Evolutionary conservation across 345 rosid species (phyloP).

Genomic region (Microcos paniculata): DNA sequence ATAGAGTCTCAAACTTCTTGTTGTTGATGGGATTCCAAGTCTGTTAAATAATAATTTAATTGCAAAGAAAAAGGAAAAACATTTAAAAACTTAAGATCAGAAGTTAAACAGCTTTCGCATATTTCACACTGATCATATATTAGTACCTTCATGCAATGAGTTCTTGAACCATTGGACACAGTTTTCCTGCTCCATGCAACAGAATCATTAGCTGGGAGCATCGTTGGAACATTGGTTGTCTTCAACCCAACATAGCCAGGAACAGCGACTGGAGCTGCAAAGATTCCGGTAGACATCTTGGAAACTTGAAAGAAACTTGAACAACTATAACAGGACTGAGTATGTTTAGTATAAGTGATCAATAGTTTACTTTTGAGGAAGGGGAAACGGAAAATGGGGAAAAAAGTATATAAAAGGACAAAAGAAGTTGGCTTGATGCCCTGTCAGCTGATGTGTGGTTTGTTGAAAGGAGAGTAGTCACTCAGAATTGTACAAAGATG

Average conservation of each 20-base stretch:
- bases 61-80: not conserved
- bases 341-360: not conserved
- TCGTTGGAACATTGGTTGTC: conserved; percentile 24
- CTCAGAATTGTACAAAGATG: not conserved
- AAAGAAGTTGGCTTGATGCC: conserved; percentile 18
- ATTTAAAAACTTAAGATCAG: not conserved
- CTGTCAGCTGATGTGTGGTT: conserved; percentile 30
- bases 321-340: not conserved
- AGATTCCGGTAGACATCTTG: conserved; percentile 48
- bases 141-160: conserved; percentile 61
- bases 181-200: conserved; percentile 44
- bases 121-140: not conserved
- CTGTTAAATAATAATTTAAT: conserved; percentile 26
- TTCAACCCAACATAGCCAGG: conserved; percentile 37
- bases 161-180: conserved; percentile 55
- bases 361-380: not conserved
- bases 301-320: not conserved
- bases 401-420: conserved; percentile 20
- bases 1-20: conserved; percentile 56
- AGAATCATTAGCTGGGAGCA: conserved; percentile 32
- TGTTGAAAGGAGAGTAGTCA: conserved; percentile 8
- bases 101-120: not conserved
- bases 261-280: conserved; percentile 33
- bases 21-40: conserved; percentile 66
- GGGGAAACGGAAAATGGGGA: conserved; percentile 5